These are phyloP conservation scores for Graphiopsis chlorocephala DNA, from an alignment of 2,329 filamentous ascomycete genomes.

Conservation along the genomic window DNA sequence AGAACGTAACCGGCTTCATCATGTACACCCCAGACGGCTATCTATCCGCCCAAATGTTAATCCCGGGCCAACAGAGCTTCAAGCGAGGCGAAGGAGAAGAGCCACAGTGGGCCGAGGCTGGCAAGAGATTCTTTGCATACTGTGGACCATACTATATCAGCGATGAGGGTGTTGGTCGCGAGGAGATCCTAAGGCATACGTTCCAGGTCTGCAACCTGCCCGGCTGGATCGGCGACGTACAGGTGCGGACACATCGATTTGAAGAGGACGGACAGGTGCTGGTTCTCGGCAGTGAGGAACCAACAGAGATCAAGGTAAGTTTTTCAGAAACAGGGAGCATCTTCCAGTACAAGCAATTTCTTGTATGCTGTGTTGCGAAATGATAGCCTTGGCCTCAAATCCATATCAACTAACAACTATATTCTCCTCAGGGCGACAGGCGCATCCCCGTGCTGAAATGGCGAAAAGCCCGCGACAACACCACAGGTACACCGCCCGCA, in stretches of 20 bases:
- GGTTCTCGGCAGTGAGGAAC: slow-evolving; percentile 38
- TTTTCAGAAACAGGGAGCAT: not conserved
- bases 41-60: slow-evolving; percentile 39
- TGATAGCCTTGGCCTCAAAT: not conserved
- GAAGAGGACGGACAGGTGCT: slow-evolving; percentile 39
- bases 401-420: not conserved
- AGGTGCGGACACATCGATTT: slow-evolving; percentile 37
- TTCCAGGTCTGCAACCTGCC: slow-evolving; percentile 40
- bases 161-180: slow-evolving; percentile 33
- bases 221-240: slow-evolving; percentile 39
- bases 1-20: slow-evolving; percentile 37
- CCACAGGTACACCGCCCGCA: slow-evolving; percentile 32
- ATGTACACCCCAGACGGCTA: slow-evolving; percentile 41
- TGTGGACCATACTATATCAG: slow-evolving; percentile 40
- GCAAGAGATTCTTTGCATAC: slow-evolving; percentile 38
- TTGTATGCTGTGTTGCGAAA: not conserved
- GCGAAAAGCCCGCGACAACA: slow-evolving; percentile 34
- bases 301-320: slow-evolving; percentile 38
- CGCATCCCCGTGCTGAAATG: slow-evolving; percentile 38
- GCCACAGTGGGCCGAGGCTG: slow-evolving; percentile 39
- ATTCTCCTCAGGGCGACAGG: slow-evolving; percentile 33
- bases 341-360: not conserved
- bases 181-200: slow-evolving; percentile 36
- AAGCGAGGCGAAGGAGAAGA: slow-evolving; percentile 38
- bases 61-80: slow-evolving; percentile 38